Percentiles rank a stretch among this genome's conserved stretches.
Evolutionary conservation across 768 basidiomycete species (phyloP).

Genomic region (Polyporus arcularius): DNA sequence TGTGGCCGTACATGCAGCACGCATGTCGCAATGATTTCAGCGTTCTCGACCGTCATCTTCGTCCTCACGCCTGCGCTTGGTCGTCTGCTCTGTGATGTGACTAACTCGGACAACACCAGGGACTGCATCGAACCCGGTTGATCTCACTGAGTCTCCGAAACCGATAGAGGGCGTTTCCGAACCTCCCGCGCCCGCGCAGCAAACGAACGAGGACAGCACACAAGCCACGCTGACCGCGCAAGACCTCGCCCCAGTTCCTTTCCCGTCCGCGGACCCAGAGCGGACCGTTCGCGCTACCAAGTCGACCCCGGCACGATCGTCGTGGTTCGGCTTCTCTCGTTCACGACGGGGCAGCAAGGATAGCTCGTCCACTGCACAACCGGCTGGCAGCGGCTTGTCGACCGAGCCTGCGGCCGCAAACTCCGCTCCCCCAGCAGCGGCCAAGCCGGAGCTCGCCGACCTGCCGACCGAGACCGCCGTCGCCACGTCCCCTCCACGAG

Average conservation of each 20-base stretch:
- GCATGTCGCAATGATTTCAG: no score
- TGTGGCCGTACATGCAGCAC: no score
- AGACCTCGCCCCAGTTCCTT: background rate
- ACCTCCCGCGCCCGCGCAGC: background rate
- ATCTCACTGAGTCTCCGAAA: slow-evolving; percentile 5
- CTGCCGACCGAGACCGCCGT: background rate
- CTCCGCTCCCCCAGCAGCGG: no score
- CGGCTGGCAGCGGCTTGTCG: background rate
- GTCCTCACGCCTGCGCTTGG: no score
- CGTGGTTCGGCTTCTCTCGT: slow-evolving; percentile 23
- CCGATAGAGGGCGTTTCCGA: background rate
- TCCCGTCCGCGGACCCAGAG: slow-evolving; percentile 11
- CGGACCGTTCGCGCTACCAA: slow-evolving; percentile 11
- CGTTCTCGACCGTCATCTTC: no score
- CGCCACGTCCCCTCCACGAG: background rate
- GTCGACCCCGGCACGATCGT: slow-evolving; percentile 9
- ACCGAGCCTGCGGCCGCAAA: background rate
- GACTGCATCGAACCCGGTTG: slow-evolving; percentile 6
- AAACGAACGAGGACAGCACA: background rate
- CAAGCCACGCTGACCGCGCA: background rate
- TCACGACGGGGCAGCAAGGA: background rate
- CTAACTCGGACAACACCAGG: background rate
- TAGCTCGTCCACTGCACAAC: background rate
- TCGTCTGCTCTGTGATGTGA: no score
- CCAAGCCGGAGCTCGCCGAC: background rate